Conservation (phyloP, 768 basidiomycete species). For the Boletus rufocinnamomeus region DNA sequence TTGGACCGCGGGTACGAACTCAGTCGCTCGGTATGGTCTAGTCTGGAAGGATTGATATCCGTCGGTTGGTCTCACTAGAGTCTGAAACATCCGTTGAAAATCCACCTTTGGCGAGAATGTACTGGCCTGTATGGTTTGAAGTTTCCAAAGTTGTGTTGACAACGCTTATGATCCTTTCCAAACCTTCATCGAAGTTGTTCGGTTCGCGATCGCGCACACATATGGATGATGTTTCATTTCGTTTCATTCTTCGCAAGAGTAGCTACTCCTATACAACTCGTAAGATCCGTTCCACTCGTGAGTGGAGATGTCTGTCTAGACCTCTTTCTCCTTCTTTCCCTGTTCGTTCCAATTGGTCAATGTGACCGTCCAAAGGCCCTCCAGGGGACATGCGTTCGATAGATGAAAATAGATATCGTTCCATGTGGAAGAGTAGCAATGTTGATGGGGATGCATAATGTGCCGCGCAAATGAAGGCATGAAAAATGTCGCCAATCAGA, state of each 20-base stretch:
- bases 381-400: constrained; percentile 28
- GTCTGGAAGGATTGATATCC: not conserved
- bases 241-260: constrained; percentile 41
- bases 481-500: constrained; percentile 27
- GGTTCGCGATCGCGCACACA: constrained; percentile 7
- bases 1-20: not conserved
- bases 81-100: constrained; percentile 18
- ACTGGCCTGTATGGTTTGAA: not conserved
- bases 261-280: constrained; percentile 27
- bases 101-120: not conserved
- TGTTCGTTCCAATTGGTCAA: constrained; percentile 13
- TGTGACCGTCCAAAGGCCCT: constrained; percentile 21
- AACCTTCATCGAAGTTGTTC: not conserved
- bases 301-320: constrained; percentile 17
- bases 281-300: constrained; percentile 23
- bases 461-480: constrained; percentile 21
- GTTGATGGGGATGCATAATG: constrained; percentile 34
- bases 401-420: constrained; percentile 35
- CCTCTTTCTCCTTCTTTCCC: constrained; percentile 12
- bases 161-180: not conserved
- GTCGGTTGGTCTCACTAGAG: not conserved
- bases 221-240: constrained; percentile 44
- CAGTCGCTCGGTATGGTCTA: constrained; percentile 19
- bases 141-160: not conserved
- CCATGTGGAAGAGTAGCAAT: constrained; percentile 26